phyloP scores from a whole-genome alignment of 495 filamentous ascomycete genomes.

The Pseudotulostoma volvatum region DNA sequence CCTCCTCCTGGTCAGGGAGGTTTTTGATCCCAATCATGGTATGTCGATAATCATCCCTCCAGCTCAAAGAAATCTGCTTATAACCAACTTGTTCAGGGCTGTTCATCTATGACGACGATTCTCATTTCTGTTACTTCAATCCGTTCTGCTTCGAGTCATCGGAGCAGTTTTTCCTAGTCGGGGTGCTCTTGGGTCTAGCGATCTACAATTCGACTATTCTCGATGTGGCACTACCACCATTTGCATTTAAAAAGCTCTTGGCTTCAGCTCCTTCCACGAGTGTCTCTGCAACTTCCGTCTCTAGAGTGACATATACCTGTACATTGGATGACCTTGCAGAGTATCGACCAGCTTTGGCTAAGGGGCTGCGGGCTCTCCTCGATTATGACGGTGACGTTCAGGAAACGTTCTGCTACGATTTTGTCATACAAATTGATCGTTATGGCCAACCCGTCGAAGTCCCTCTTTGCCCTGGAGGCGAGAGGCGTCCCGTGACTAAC shows the following conservation, averaged over 20 bases:
- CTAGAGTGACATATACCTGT: slow-evolving; percentile 48
- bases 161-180: slow-evolving; percentile 86
- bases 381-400: slow-evolving; percentile 80
- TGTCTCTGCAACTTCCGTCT: slow-evolving; percentile 34
- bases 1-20: slow-evolving; percentile 71
- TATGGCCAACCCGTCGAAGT: slow-evolving; percentile 52
- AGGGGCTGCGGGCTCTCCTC: slow-evolving; percentile 58
- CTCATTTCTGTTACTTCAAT: slow-evolving; percentile 89
- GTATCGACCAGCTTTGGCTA: slow-evolving; percentile 61
- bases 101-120: slow-evolving; percentile 91
- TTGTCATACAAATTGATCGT: slow-evolving; percentile 59
- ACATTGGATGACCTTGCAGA: slow-evolving; percentile 75
- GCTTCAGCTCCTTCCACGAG: slow-evolving; percentile 45
- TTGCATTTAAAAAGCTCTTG: slow-evolving; percentile 77
- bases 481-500: slow-evolving; percentile 66
- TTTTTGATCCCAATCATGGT: slow-evolving; percentile 89
- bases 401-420: slow-evolving; percentile 66
- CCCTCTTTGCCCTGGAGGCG: slow-evolving; percentile 62
- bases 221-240: slow-evolving; percentile 81
- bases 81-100: slow-evolving; percentile 37
- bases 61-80: background rate
- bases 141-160: slow-evolving; percentile 81
- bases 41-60: slow-evolving; percentile 16
- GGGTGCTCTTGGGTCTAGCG: slow-evolving; percentile 72
- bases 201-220: slow-evolving; percentile 97